Conservation (phyloP, 495 filamentous ascomycete genomes). For the Friedmanniomyces endolithicus region DNA sequence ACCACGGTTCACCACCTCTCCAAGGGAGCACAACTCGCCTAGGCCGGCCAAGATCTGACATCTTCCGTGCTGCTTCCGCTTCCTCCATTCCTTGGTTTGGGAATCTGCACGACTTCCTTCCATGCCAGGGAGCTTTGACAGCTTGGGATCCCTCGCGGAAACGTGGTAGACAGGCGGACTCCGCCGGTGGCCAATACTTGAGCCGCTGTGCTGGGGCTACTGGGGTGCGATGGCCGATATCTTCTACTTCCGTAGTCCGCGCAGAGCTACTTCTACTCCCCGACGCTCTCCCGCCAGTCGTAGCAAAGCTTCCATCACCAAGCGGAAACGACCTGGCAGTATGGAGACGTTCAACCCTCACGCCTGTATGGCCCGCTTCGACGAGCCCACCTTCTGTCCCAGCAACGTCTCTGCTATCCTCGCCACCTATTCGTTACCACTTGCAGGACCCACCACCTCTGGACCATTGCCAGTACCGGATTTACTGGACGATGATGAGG, state of each 20-base stretch:
- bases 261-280: not conserved
- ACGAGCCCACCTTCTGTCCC: constrained; percentile 13
- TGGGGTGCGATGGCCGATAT: constrained; percentile 4
- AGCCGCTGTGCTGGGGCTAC: not conserved
- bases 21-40: not conserved
- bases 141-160: not conserved
- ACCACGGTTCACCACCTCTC: not conserved
- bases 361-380: constrained; percentile 11
- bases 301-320: not conserved
- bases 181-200: not conserved
- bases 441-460: not conserved
- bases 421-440: not conserved
- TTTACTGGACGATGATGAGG: not conserved
- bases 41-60: not conserved
- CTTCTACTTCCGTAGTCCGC: constrained; percentile 11
- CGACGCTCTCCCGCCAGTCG: not conserved
- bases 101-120: not conserved
- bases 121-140: not conserved
- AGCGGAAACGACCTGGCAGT: not conserved
- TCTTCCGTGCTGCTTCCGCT: not conserved
- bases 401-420: not conserved
- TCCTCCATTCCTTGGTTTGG: constrained; percentile 4
- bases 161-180: not conserved
- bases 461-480: not conserved
- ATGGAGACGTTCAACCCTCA: constrained; percentile 5